phyloP scores from a whole-genome alignment of 306 rosid genomes.

The Quercus suber region DNA sequence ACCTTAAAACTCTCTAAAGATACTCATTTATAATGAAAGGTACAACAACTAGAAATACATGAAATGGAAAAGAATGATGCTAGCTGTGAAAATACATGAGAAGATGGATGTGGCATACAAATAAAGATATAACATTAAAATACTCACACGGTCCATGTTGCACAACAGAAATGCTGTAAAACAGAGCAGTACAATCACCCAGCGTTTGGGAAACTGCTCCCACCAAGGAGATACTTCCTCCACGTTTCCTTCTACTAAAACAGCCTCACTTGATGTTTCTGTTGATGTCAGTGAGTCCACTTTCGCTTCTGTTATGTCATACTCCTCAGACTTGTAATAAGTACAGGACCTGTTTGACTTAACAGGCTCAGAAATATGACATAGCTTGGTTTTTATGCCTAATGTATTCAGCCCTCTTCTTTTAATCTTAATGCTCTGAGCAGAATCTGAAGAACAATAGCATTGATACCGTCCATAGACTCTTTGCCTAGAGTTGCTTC shows the following conservation, averaged over 20 bases:
- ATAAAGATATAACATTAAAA: constrained; percentile 15
- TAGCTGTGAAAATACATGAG: not conserved
- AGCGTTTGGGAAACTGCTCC: constrained; percentile 86
- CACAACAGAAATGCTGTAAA: constrained; percentile 80
- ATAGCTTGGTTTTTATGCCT: constrained; percentile 36
- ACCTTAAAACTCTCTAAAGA: not conserved
- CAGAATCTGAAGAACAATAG: constrained; percentile 36
- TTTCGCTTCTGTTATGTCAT: constrained; percentile 44
- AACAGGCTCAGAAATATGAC: constrained; percentile 24
- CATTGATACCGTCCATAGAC: constrained; percentile 32
- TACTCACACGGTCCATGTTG: constrained; percentile 98
- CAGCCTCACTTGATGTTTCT: constrained; percentile 70
- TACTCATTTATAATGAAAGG: not conserved
- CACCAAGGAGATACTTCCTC: constrained; percentile 56
- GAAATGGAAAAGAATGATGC: not conserved
- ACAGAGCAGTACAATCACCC: constrained; percentile 90
- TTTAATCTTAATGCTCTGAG: constrained; percentile 24
- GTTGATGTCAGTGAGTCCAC: constrained; percentile 49
- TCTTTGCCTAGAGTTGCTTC: constrained; percentile 30
- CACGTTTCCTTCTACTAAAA: constrained; percentile 48
- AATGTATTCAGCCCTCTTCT: constrained; percentile 19
- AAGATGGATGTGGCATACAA: not conserved
- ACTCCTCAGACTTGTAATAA: constrained; percentile 72
- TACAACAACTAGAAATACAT: not conserved
- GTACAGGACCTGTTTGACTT: constrained; percentile 45